These are phyloP conservation scores for Fraxinus pennsylvanica DNA, from an alignment of 257 asterid genomes.

Conservation along the genomic window DNA sequence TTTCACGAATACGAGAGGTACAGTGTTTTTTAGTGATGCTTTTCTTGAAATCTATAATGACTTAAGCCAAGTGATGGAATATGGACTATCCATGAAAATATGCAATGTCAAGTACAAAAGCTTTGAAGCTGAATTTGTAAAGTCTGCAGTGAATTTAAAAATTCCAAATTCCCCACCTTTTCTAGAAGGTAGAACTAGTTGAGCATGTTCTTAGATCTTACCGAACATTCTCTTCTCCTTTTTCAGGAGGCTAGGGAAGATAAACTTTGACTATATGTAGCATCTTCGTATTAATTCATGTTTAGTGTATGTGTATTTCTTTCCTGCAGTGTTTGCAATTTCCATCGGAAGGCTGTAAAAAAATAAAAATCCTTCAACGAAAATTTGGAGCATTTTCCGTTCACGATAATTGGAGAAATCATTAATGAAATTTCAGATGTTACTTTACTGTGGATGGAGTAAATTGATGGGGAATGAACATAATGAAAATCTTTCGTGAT, in stretches of 20 bases:
- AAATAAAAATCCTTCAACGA: neutral
- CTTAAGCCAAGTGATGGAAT: neutral
- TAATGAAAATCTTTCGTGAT: neutral
- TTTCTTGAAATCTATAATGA: conserved; percentile 2
- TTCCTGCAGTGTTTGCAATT: neutral
- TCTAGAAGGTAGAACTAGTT: neutral
- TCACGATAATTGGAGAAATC: neutral
- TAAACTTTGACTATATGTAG: neutral
- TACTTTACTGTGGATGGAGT: neutral
- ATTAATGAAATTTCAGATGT: neutral
- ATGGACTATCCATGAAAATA: neutral
- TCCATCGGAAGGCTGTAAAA: neutral
- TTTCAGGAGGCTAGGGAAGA: neutral
- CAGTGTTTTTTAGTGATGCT: neutral
- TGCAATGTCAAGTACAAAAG: neutral
- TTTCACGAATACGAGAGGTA: conserved; percentile 68
- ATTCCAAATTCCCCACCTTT: neutral
- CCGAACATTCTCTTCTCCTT: neutral
- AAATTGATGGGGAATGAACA: neutral
- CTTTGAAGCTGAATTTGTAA: neutral
- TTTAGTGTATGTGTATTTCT: neutral
- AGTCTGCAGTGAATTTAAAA: neutral
- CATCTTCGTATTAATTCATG: neutral
- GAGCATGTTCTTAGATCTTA: neutral
- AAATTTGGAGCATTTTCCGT: neutral